Conservation (phyloP, 164 flowering plant species). For the Buxus sempervirens region DNA sequence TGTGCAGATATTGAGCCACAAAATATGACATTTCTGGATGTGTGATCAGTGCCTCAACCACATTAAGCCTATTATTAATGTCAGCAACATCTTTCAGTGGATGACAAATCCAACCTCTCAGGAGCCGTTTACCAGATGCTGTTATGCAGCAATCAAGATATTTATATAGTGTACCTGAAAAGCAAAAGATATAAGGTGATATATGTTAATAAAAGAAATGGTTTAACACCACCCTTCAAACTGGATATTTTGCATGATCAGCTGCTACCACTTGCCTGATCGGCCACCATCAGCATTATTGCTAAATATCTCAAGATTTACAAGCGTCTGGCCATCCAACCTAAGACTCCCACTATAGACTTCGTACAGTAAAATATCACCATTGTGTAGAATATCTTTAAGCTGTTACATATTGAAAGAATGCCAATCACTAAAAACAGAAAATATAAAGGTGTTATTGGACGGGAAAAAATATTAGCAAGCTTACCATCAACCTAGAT, state of each 20-base stretch:
- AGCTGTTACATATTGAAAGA: slow-evolving; percentile 37
- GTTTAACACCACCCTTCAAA: not conserved
- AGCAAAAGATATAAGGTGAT: slow-evolving; percentile 2
- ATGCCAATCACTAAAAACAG: slow-evolving; percentile 7
- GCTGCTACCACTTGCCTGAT: slow-evolving; percentile 49
- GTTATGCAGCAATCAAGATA: slow-evolving; percentile 84
- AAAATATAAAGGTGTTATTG: not conserved
- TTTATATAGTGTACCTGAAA: slow-evolving; percentile 76
- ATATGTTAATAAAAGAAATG: not conserved
- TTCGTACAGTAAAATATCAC: slow-evolving; percentile 71
- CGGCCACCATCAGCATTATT: slow-evolving; percentile 85
- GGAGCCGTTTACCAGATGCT: slow-evolving; percentile 78
- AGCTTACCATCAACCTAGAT: slow-evolving; percentile 74
- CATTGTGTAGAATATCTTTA: slow-evolving; percentile 70
- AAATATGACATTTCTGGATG: slow-evolving; percentile 45
- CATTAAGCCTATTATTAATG: slow-evolving; percentile 75
- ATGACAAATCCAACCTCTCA: slow-evolving; percentile 91
- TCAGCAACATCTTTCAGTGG: slow-evolving; percentile 67
- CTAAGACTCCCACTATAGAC: slow-evolving; percentile 74
- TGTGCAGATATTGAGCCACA: slow-evolving; percentile 63
- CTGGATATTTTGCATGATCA: not conserved
- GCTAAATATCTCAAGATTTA: slow-evolving; percentile 84
- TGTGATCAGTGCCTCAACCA: slow-evolving; percentile 55
- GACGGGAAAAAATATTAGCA: slow-evolving; percentile 3
- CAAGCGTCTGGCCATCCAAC: slow-evolving; percentile 93